Conservation (phyloP, 1,139 yeast species). For the Diutina siamensis region DNA sequence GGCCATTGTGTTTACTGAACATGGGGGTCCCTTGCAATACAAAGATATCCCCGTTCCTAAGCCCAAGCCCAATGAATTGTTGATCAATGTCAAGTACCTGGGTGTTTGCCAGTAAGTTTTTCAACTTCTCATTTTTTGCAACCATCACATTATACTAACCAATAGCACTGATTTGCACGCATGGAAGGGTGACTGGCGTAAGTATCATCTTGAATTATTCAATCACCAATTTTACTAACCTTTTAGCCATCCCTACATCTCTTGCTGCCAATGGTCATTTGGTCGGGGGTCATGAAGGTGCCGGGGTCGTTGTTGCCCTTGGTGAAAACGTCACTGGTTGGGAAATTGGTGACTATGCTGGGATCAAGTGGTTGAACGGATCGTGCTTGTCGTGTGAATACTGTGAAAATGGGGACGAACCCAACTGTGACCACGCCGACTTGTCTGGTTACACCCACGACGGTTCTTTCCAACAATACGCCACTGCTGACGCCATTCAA, state of each 20-base stretch:
- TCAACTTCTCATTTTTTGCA: slow-evolving; percentile 4
- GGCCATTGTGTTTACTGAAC: slow-evolving; percentile 11
- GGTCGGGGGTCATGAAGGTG: slow-evolving; percentile 13
- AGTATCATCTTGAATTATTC: too few relatives aligned
- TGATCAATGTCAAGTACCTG: slow-evolving; percentile 12
- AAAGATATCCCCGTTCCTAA: slow-evolving; percentile 11
- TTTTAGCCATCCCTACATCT: background rate
- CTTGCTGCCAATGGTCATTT: slow-evolving; percentile 8
- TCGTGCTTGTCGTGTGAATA: slow-evolving; percentile 11
- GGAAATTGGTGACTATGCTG: slow-evolving; percentile 12
- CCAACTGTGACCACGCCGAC: slow-evolving; percentile 12
- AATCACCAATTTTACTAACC: slow-evolving; percentile 9
- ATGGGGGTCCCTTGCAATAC: slow-evolving; percentile 12
- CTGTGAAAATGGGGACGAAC: slow-evolving; percentile 11
- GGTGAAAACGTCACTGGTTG: slow-evolving; percentile 12
- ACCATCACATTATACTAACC: background rate
- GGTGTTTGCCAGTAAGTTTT: slow-evolving; percentile 9
- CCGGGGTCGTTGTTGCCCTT: slow-evolving; percentile 12
- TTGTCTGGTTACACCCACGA: slow-evolving; percentile 13
- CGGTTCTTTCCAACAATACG: slow-evolving; percentile 13
- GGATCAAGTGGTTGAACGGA: slow-evolving; percentile 13
- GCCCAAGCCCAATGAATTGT: slow-evolving; percentile 11
- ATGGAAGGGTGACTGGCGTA: slow-evolving; percentile 13
- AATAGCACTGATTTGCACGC: slow-evolving; percentile 11
- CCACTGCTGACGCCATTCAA: slow-evolving; percentile 12